These are phyloP conservation scores for Fusarium stilboides DNA, from an alignment of 2,329 filamentous ascomycete species.

Conservation along the genomic window DNA sequence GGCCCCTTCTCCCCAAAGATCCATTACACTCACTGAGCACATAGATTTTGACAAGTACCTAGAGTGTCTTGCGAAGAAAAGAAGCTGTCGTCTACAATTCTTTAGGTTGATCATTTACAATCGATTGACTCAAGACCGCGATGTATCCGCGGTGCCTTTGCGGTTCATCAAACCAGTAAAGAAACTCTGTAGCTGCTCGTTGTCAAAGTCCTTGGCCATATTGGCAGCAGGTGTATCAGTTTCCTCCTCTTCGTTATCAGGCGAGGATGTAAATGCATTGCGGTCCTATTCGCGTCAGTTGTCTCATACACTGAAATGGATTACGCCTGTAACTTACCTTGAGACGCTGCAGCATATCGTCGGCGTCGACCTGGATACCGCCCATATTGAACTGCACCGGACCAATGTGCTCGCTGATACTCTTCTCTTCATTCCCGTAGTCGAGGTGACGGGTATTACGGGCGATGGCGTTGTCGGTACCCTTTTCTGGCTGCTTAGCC, in stretches of 20 bases:
- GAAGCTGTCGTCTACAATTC: conserved; percentile 6
- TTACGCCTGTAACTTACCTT: conserved; percentile 71
- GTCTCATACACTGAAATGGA: not conserved
- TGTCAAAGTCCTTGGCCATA: conserved; percentile 64
- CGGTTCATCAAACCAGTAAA: conserved; percentile 73
- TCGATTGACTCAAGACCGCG: conserved; percentile 28
- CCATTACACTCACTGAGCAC: conserved; percentile 24
- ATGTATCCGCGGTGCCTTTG: conserved; percentile 52
- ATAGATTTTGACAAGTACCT: conserved; percentile 7
- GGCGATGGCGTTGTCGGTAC: conserved; percentile 45
- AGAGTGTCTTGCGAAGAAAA: conserved; percentile 14
- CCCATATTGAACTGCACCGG: conserved; percentile 99
- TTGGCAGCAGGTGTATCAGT: conserved; percentile 57
- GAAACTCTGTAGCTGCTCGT: conserved; percentile 72
- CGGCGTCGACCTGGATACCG: conserved; percentile 94
- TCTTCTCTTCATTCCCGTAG: conserved; percentile 61
- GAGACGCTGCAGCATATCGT: conserved; percentile 90
- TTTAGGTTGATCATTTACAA: conserved; percentile 3
- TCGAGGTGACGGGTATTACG: conserved; percentile 50
- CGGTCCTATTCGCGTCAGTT: conserved; percentile 64
- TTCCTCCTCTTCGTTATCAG: conserved; percentile 60
- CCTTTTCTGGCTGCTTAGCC: conserved; percentile 68
- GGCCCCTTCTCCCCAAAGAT: conserved; percentile 34
- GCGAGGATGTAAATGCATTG: conserved; percentile 66
- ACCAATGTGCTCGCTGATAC: conserved; percentile 85